Evolutionary conservation across 164 flowering plant species (phyloP), one percentile per base, ranked within the genome.

Genomic region (Vitis riparia): DNA sequence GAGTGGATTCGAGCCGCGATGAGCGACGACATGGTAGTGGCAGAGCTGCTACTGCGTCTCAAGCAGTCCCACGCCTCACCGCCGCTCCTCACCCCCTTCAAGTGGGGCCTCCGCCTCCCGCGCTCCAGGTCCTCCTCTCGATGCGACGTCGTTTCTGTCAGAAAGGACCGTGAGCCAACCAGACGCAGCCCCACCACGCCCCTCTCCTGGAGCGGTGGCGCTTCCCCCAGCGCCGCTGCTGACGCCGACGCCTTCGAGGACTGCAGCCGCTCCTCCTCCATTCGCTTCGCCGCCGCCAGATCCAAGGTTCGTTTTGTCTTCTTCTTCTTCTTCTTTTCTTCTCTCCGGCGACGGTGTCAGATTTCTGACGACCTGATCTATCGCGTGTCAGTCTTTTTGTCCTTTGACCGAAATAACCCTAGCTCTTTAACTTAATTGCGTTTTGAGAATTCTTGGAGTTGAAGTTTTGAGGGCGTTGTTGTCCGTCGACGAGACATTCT

Each of bases 111-210:
- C 44, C 7, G 44, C 6, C 44, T 37, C 44, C 44, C 44, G 44
- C 44, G 44, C 6, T 37, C 44, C 7, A 37, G 7, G 44, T 6
- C 56, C 13, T n/a, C 56, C 16, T n/a, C 56, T 51, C 56, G 27
- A 15, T 19, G 62, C 62, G 62, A 10, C 9, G 68, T 64, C 30
- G 64, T 32, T 50, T 59, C 66, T 37, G 55, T 14, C 23, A 70
- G 53, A 68, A 75, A 75, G 67, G 78, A 75, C 8, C 66, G 62
- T 1, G 84, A 68, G 58, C 69, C 79, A 7, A 16, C 68, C 15
- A 75, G 87, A 53, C 77, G 74, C n/a, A 86, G 89, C 55, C 92
- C 92, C 9, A 84, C 85, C 17, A 86, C 92, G 47, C 89, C 89
- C 5, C 83, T 88, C 30, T 86, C 88, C 1, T 88, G 90, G 90